phyloP scores from a whole-genome alignment of 495 filamentous ascomycete genomes.

The Hypoxylon rickii region DNA sequence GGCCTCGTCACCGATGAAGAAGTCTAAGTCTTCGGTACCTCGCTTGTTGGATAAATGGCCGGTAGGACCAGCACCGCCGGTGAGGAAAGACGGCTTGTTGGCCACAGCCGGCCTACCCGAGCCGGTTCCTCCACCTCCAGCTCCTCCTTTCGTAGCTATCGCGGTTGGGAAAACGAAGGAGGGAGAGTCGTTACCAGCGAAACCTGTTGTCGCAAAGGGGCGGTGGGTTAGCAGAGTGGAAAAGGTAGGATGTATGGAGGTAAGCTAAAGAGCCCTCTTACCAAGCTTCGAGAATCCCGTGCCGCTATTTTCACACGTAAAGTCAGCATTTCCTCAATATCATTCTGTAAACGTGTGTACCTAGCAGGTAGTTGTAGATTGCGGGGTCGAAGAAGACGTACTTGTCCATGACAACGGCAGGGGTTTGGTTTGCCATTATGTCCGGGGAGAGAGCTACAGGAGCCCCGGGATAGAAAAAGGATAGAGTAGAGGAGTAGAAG shows the following conservation, averaged over 20 bases:
- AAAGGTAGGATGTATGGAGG: neutral
- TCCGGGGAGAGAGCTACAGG: slow-evolving; percentile 31
- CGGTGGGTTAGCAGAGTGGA: slow-evolving; percentile 31
- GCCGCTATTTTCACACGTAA: slow-evolving; percentile 63
- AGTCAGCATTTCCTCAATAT: slow-evolving; percentile 35
- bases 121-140: slow-evolving; percentile 72
- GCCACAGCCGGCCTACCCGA: slow-evolving; percentile 87
- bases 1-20: slow-evolving; percentile 98
- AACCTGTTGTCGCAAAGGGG: slow-evolving; percentile 62
- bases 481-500: neutral
- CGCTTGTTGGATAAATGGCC: slow-evolving; percentile 89
- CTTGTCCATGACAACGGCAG: slow-evolving; percentile 99
- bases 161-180: slow-evolving; percentile 99
- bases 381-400: slow-evolving; percentile 59
- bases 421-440: slow-evolving; percentile 92
- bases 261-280: slow-evolving; percentile 46
- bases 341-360: slow-evolving; percentile 4
- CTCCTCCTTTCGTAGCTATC: slow-evolving; percentile 89
- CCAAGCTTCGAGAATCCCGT: slow-evolving; percentile 98
- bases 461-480: slow-evolving; percentile 28
- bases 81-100: slow-evolving; percentile 92
- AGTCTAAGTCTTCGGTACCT: slow-evolving; percentile 96
- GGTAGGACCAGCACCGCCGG: slow-evolving; percentile 79
- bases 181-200: slow-evolving; percentile 98
- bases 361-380: slow-evolving; percentile 8